phyloP scores from a whole-genome alignment of 805 yeast genomes.

The Candida coquimbonensis region DNA sequence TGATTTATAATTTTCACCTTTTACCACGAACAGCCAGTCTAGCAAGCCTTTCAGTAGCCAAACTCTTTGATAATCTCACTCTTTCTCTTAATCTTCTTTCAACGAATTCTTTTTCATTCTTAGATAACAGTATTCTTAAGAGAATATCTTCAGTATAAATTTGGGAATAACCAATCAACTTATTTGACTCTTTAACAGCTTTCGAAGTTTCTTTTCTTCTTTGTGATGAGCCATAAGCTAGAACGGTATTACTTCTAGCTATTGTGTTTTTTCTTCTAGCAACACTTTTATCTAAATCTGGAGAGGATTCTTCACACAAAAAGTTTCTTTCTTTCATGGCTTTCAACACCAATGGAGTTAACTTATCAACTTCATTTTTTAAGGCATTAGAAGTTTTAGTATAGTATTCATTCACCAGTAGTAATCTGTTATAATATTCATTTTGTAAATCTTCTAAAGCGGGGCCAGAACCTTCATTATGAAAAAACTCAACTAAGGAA shows the following conservation, averaged over 20 bases:
- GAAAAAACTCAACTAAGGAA: conserved; percentile 67
- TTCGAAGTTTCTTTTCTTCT: conserved; percentile 42
- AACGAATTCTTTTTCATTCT: conserved; percentile 55
- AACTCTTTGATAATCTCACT: conserved; percentile 34
- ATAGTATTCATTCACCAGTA: conserved; percentile 59
- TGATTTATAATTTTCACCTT: neutral
- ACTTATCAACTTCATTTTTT: conserved; percentile 49
- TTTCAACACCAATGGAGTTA: conserved; percentile 48
- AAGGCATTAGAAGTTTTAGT: conserved; percentile 43
- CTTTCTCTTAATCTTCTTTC: conserved; percentile 53
- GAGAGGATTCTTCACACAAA: conserved; percentile 26
- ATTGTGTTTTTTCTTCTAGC: conserved; percentile 30
- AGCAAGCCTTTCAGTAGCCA: conserved; percentile 27
- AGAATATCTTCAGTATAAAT: conserved; percentile 58
- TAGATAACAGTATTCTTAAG: conserved; percentile 61
- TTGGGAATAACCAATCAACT: conserved; percentile 33
- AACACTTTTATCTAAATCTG: conserved; percentile 22
- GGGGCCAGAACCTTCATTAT: conserved; percentile 79
- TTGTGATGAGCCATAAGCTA: conserved; percentile 62
- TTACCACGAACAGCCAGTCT: conserved; percentile 17
- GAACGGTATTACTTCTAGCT: conserved; percentile 58
- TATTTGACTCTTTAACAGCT: conserved; percentile 31
- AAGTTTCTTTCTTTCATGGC: conserved; percentile 42
- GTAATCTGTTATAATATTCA: conserved; percentile 54
- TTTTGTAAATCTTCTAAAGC: conserved; percentile 55